A percentile compares a stretch with the other conserved stretches of the same genome.
These are phyloP conservation scores for Cladosporium sphaerospermum DNA, from an alignment of 2,329 filamentous ascomycete species.

Conservation along the genomic window DNA sequence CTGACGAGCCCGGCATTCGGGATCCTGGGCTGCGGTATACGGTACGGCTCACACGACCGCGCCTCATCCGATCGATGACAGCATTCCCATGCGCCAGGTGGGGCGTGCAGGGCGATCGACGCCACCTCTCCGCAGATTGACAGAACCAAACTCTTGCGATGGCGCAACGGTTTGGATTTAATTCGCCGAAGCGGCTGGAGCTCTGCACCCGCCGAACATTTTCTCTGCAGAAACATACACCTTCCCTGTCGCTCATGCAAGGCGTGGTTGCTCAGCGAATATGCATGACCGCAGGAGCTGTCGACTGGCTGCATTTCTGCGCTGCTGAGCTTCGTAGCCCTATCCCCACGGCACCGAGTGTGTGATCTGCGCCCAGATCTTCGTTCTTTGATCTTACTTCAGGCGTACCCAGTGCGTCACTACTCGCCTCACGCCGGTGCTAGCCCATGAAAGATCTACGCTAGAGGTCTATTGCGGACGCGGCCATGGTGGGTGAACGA, in stretches of 20 bases:
- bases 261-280: too few relatives aligned
- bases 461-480: not conserved
- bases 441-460: constrained; percentile 1
- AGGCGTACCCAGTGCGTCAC: constrained; percentile 5
- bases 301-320: not conserved
- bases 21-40: not conserved
- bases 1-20: not conserved
- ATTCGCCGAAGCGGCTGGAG: too few relatives aligned
- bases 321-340: constrained; percentile 1
- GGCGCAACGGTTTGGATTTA: constrained; percentile 1
- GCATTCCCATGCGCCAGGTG: constrained; percentile 4
- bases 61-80: constrained; percentile 1
- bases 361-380: constrained; percentile 4
- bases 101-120: not conserved
- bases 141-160: not conserved
- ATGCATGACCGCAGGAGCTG: not conserved
- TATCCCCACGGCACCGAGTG: not conserved
- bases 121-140: constrained; percentile 1
- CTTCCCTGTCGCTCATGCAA: too few relatives aligned
- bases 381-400: constrained; percentile 6
- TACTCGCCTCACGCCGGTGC: not conserved
- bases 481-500: not conserved
- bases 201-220: too few relatives aligned
- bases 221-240: too few relatives aligned
- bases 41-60: not conserved